Base-by-base conservation (phyloP, 2,329 filamentous ascomycete genomes). In the Aspergillus caelatus region DNA sequence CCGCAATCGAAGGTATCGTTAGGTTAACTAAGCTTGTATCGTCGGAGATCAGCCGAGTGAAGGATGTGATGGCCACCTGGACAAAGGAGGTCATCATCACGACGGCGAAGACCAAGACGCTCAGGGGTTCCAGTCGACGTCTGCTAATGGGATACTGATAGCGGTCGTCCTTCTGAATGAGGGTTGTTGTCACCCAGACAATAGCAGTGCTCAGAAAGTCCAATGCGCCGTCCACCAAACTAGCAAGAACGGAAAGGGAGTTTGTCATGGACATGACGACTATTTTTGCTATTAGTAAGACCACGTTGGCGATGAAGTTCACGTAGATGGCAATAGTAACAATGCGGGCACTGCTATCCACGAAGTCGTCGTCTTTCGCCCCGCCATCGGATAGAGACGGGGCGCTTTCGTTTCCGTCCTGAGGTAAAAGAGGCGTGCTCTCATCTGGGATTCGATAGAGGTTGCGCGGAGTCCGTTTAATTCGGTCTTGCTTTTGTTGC, bases 241-340 rank as follows among this genome's bases (percentile, higher is more conserved):
- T 89, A 19, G 87, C 87, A 65, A 89, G 88, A 23, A 89, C 81
- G 1, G 86, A 86, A 64, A 89, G 79, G 19, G 87, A 89, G 23
- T 89, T 91, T 0, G 93, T 93, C 58, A 92, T 86, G 39, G 92
- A 74, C 46, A 94, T 89, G 58, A 95, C 92, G 45, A 86, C 85
- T 57, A 93, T 86, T 76, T 97, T 96, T 64, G 92, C 87, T 8
- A 85, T 85, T 3, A 96, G 84, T 2, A 96, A 83, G 50, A 92
- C 80, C 2, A 88, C 82, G 74, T 97, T 97, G 63, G 93, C 93
- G 26, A 86, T 79, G 56, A 96, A 86, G 74, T 96, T 97, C 76
- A 96, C 80, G 76, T 93, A 94, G 71, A 98, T 95, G 48, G 94
- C 94, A 23, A 95, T 74, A n/a, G 89, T 90, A 56, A 97, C 93